Evolutionary conservation across 108 stramenopile species (phyloP), one percentile per base, ranked within the genome.

Genomic region (Cyclostephanos tholiformis): DNA sequence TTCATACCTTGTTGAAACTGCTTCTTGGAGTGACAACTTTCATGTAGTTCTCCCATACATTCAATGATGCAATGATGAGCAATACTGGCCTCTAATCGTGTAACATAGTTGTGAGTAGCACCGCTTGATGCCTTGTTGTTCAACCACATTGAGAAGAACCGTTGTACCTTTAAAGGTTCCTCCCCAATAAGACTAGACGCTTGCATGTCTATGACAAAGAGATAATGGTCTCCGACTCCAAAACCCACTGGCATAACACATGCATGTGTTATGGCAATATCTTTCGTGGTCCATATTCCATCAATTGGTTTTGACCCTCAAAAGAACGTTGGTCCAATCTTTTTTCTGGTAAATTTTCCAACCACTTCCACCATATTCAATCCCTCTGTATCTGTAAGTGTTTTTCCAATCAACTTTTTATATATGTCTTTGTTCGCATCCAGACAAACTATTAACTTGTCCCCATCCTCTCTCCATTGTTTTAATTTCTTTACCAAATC

Each of bases 341-440:
- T 30, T 12, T 73, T 66, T 6, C 65, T 30, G 4, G 72, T 73
- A 10, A 49, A 56, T 2, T 27, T 19, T 5, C 51, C 32, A 2
- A 73, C 65, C 0, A 26, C 63, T 14, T 73, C 72, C 10, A 16
- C 30, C 65, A 73, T 65, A 2, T 25, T 65, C 12, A 65, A 26
- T 0, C 72, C 65, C 6, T 66, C 55, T 0, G 13, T 7, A 1
- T 56, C 17, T 4, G 69, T 55, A 0, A 73, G n/a, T 19, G 49
- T 36, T 5, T 56, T 35, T 1, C 65, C 63, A 14, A 73, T 32
- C 16, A 39, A 43, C 9, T 67, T 56, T 6, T 65, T 51, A 6
- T 65, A 65, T 26, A 73, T 55, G 27, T 65, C 38, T 17, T 73
- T 63, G 12, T 73, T 73, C n/a, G 41, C 44, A 29, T 41, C 25